Evolutionary conservation across 495 filamentous ascomycete species (phyloP).

Genomic region (Lentithecium fluviatile): DNA sequence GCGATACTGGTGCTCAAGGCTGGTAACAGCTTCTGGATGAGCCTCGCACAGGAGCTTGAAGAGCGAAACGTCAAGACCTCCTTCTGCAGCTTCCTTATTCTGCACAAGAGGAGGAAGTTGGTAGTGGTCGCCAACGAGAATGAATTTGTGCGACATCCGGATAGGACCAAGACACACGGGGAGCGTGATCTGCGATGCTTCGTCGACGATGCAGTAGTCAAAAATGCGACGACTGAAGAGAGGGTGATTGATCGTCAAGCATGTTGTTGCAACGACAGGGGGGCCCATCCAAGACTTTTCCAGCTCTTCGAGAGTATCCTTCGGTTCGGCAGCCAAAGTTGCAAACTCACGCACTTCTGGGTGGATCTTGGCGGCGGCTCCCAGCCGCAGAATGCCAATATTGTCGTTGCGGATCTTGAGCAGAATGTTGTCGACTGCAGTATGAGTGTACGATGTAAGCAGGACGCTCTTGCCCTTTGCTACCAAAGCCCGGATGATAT

Average conservation of each 20-base stretch:
- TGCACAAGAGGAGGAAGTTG: slow-evolving; percentile 93
- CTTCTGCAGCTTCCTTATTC: slow-evolving; percentile 79
- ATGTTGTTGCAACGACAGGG: slow-evolving; percentile 90
- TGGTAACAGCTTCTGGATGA: slow-evolving; percentile 82
- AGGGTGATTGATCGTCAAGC: slow-evolving; percentile 82
- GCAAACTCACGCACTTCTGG: slow-evolving; percentile 82
- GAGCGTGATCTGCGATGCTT: slow-evolving; percentile 95
- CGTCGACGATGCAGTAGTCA: slow-evolving; percentile 97
- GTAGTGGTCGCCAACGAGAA: slow-evolving; percentile 94
- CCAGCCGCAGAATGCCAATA: slow-evolving; percentile 79
- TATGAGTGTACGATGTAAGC: slow-evolving; percentile 93
- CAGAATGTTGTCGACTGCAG: slow-evolving; percentile 95
- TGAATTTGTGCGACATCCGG: slow-evolving; percentile 86
- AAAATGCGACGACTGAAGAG: slow-evolving; percentile 87
- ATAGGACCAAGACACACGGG: slow-evolving; percentile 93
- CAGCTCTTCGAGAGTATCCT: slow-evolving; percentile 76
- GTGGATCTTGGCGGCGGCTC: slow-evolving; percentile 78
- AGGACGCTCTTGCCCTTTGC: slow-evolving; percentile 88
- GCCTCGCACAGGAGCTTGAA: slow-evolving; percentile 89
- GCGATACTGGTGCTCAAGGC: slow-evolving; percentile 92
- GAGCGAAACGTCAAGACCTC: slow-evolving; percentile 86
- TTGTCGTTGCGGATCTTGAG: slow-evolving; percentile 80
- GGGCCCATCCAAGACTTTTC: slow-evolving; percentile 75
- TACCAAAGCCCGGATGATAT: slow-evolving; percentile 91
- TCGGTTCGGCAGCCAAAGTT: slow-evolving; percentile 67